phyloP scores from a whole-genome alignment of 2,329 filamentous ascomycete genomes.

The Colletotrichum sp. region DNA sequence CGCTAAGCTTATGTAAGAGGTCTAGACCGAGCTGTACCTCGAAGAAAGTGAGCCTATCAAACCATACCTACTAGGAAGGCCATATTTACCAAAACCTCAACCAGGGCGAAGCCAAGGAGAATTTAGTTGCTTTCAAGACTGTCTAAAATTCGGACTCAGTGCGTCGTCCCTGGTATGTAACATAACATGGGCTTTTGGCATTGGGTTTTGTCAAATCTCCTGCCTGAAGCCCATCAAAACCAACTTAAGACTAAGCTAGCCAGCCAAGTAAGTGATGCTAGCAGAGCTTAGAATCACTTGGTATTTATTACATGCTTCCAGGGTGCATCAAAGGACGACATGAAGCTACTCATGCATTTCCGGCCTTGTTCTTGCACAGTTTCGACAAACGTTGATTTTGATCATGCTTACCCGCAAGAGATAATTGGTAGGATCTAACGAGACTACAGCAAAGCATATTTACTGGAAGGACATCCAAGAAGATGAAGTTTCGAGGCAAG shows the following conservation, averaged over 20 bases:
- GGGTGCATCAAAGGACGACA: background rate
- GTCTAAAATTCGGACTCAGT: background rate
- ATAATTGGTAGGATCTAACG: background rate
- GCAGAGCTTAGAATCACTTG: background rate
- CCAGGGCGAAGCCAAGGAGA: background rate
- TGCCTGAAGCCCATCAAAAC: background rate
- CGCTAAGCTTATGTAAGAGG: conserved; percentile 8
- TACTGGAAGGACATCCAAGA: background rate
- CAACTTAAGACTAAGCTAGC: background rate
- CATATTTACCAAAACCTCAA: background rate
- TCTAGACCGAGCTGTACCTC: background rate
- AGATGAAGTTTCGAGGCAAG: background rate
- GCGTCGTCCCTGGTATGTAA: background rate
- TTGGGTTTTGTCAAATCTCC: background rate
- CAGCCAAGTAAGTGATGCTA: background rate
- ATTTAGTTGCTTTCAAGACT: background rate
- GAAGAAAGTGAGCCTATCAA: background rate
- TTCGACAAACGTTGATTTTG: background rate
- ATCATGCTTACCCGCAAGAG: background rate
- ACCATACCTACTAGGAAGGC: background rate
- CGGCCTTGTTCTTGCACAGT: background rate
- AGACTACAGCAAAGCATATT: background rate
- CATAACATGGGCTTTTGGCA: background rate
- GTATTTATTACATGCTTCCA: background rate
- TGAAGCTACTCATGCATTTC: background rate